These are phyloP conservation scores for Priceomyces carsonii DNA, from an alignment of 805 yeast species.

Conservation along the genomic window DNA sequence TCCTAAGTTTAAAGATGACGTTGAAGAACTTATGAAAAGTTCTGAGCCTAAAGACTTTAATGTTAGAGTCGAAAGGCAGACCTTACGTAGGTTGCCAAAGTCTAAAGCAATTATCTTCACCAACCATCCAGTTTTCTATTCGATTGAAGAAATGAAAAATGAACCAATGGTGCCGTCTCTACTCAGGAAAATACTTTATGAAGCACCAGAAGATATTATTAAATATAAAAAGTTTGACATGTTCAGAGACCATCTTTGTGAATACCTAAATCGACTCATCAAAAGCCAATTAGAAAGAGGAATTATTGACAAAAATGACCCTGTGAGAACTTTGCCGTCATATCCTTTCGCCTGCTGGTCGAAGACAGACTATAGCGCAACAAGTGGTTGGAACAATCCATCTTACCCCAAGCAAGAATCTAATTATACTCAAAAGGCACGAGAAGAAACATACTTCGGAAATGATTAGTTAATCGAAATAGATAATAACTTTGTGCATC, in stretches of 20 bases:
- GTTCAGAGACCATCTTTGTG: slow-evolving; percentile 59
- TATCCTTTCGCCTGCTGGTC: slow-evolving; percentile 68
- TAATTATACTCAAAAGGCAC: slow-evolving; percentile 23
- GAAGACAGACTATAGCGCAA: slow-evolving; percentile 38
- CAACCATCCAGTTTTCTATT: slow-evolving; percentile 76
- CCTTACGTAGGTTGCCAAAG: slow-evolving; percentile 66
- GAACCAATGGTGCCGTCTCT: slow-evolving; percentile 80
- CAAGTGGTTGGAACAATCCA: slow-evolving; percentile 43
- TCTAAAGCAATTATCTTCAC: slow-evolving; percentile 68
- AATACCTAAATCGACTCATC: slow-evolving; percentile 57
- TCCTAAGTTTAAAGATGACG: slow-evolving; percentile 44
- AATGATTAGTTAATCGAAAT: too few relatives aligned
- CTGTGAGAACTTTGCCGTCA: slow-evolving; percentile 56
- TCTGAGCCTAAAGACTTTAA: slow-evolving; percentile 56
- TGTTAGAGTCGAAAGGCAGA: slow-evolving; percentile 73
- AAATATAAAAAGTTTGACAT: slow-evolving; percentile 63
- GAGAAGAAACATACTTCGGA: slow-evolving; percentile 17
- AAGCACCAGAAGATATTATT: slow-evolving; percentile 65
- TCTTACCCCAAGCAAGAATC: slow-evolving; percentile 21
- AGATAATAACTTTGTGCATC: too few relatives aligned
- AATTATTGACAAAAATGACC: slow-evolving; percentile 53
- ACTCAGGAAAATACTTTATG: slow-evolving; percentile 59
- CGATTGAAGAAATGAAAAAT: slow-evolving; percentile 77
- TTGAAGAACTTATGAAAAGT: slow-evolving; percentile 25
- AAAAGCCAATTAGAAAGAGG: slow-evolving; percentile 60